Evolutionary conservation across 805 yeast genomes (phyloP), one percentile per base, ranked within the genome.

Genomic region (Cyberlindnera euphorbiae): DNA sequence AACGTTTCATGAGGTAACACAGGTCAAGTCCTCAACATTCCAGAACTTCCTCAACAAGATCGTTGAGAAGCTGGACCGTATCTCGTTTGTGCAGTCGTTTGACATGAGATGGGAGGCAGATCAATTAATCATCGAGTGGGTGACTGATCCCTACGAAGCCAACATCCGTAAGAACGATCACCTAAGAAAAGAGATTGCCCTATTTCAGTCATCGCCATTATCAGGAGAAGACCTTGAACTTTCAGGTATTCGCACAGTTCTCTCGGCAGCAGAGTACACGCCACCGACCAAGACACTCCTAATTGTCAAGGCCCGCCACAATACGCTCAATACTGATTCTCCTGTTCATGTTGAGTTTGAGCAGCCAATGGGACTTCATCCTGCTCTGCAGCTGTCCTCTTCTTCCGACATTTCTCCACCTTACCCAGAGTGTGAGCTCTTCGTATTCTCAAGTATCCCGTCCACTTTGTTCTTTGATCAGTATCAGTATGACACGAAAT

Each of bases 391-490:
- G 4, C 34, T 52, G 8, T 23, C 30, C 3, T 30, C 30, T n/a
- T 29, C 31, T 41, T 46, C 35, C 24, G 53, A 23, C 8, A 21
- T 15, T 16, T 16, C 14, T 3, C 25, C 35, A 4, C 43, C 46
- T 23, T 25, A 35, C 12, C 49, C 45, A 1, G 38, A 49, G 4
- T 77, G 83, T 56, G 59, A 60, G 25, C 60, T 72, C 12, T 73
- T 58, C 42, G 53, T 68, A 19, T 60, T 61, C 42, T 52, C 70
- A 18, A 64, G 67, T 8, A 47, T 75, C 9, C 77, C 79, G 4
- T 53, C 56, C 5, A 58, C 60, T 13, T 36, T 76, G 15, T 74
- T 77, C 47, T 61, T 75, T n/a, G 82, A 77, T 56, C 62, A 62
- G 49, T 76, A 73, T 50, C 79, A 77, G 50, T 63, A 73, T 17